Evolutionary conservation across 2,329 filamentous ascomycete species (phyloP).

Genomic region (Knufia petricola): DNA sequence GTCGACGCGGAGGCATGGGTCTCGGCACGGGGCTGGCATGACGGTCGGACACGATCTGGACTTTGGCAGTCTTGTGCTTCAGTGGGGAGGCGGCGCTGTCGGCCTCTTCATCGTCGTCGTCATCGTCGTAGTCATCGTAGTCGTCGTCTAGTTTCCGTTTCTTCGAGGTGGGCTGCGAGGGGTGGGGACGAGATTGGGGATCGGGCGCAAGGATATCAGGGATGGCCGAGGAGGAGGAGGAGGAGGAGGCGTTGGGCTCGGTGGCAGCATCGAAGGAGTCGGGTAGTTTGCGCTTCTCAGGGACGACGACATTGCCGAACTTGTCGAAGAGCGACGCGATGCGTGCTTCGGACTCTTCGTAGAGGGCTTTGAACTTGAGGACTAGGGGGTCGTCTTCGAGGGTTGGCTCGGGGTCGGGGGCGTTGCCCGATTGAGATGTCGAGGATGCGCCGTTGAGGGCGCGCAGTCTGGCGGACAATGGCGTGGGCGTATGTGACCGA

Average conservation of each 20-base stretch:
- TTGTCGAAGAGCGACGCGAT: constrained; percentile 64
- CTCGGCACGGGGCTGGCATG: constrained; percentile 36
- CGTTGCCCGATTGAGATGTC: constrained; percentile 38
- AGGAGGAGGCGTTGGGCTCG: no score
- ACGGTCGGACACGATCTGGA: constrained; percentile 25
- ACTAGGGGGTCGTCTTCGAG: constrained; percentile 61
- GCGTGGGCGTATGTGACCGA: constrained; percentile 35
- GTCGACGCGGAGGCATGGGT: constrained; percentile 41
- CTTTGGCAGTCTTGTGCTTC: constrained; percentile 37
- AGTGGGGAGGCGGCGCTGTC: constrained; percentile 39
- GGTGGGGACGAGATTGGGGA: constrained; percentile 40
- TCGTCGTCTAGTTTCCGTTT: constrained; percentile 68
- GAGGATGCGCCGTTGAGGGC: constrained; percentile 34
- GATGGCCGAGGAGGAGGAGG: constrained; percentile 20
- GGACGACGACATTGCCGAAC: constrained; percentile 23
- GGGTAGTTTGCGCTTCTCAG: constrained; percentile 7
- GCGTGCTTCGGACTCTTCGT: constrained; percentile 65
- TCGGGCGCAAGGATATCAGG: constrained; percentile 30
- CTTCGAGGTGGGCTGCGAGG: constrained; percentile 47
- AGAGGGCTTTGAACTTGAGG: constrained; percentile 66
- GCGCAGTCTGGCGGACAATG: constrained; percentile 30
- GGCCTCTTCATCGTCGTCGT: constrained; percentile 48
- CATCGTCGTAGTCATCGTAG: constrained; percentile 58
- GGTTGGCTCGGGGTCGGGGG: constrained; percentile 43
- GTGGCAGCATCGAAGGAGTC: constrained; percentile 8